Conservation (phyloP, 768 basidiomycete species). For the Xerocomellus dryophilus region DNA sequence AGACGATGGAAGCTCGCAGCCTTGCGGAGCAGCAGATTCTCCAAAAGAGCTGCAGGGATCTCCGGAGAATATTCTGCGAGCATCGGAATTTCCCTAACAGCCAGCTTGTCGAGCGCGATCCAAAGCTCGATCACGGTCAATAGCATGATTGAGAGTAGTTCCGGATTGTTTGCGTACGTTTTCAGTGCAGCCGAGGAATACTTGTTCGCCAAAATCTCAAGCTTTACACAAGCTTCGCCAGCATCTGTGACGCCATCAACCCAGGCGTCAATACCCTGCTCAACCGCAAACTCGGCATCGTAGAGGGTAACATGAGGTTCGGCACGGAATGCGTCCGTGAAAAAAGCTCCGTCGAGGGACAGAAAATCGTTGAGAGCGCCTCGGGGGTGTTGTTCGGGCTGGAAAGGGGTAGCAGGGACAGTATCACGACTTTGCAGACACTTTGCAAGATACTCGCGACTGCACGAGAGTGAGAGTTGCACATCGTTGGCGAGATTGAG, state of each 20-base stretch:
- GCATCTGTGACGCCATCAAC: conserved; percentile 17
- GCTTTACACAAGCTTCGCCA: conserved; percentile 20
- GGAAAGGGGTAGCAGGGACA: conserved; percentile 6
- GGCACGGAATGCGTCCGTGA: neutral
- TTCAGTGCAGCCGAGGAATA: conserved; percentile 26
- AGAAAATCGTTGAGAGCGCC: neutral
- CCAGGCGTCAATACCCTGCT: conserved; percentile 16
- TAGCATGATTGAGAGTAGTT: too few species aligned
- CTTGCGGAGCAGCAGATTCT: conserved; percentile 41
- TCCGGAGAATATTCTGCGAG: conserved; percentile 40
- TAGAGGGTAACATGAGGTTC: conserved; percentile 25
- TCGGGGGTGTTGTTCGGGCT: conserved; percentile 4
- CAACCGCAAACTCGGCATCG: conserved; percentile 39
- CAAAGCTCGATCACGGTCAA: too few species aligned
- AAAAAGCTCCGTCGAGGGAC: conserved; percentile 4
- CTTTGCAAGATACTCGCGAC: conserved; percentile 28
- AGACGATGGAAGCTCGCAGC: conserved; percentile 28
- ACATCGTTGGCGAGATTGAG: conserved; percentile 33
- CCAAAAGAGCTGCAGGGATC: conserved; percentile 35
- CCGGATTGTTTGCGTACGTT: conserved; percentile 19
- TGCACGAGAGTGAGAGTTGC: conserved; percentile 31
- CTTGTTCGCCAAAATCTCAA: conserved; percentile 24
- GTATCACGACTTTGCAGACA: conserved; percentile 1
- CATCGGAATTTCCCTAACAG: too few species aligned
- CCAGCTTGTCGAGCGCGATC: too few species aligned